Evolutionary conservation across 257 asterid species (phyloP).

Genomic region (Anisodus acutangulus): DNA sequence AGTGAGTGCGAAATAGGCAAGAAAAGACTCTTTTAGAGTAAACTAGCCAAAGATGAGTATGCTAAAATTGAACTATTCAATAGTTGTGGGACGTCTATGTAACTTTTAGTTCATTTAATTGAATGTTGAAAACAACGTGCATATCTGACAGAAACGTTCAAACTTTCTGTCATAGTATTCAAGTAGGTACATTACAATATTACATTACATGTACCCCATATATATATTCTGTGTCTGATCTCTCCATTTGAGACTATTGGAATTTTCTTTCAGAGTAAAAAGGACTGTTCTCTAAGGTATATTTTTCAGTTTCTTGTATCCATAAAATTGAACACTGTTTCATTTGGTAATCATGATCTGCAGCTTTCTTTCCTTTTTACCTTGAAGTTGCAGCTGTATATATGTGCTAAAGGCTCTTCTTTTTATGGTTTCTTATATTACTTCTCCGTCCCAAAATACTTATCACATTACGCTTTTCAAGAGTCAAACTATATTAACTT

Average conservation of each 20-base stretch:
- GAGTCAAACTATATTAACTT: no score
- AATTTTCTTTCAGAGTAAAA: constrained; percentile 8
- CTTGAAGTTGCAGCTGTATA: constrained; percentile 12
- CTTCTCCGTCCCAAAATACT: no score
- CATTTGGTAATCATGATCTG: constrained; percentile 14
- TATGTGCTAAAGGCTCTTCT: background rate
- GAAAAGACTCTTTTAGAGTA: no score
- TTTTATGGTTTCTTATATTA: background rate
- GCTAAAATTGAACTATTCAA: background rate
- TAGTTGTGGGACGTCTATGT: background rate
- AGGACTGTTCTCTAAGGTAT: background rate
- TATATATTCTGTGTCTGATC: constrained; percentile 9
- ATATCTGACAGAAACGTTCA: constrained; percentile 21
- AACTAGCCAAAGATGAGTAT: background rate
- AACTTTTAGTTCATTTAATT: background rate
- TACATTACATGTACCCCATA: constrained; percentile 23
- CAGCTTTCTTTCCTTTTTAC: background rate
- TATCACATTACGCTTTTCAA: no score
- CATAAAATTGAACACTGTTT: background rate
- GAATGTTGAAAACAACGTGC: constrained; percentile 16
- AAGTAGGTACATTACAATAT: background rate
- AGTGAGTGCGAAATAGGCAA: background rate
- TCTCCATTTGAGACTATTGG: background rate
- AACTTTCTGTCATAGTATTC: background rate
- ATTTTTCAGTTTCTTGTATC: background rate